phyloP scores from a whole-genome alignment of 2,329 filamentous ascomycete genomes.

The Penicillium nordicum region DNA sequence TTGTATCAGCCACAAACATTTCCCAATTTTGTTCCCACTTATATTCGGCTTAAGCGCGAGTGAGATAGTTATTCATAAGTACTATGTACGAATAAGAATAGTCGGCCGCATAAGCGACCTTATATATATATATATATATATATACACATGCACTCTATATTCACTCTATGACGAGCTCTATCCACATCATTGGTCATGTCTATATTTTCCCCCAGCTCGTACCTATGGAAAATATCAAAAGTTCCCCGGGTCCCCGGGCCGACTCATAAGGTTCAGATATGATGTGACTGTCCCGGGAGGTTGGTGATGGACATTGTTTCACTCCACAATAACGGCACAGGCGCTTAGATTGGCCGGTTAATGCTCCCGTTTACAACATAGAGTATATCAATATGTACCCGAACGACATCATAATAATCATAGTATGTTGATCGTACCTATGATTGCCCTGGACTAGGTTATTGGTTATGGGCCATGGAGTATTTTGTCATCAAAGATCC shows the following conservation, averaged over 20 bases:
- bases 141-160: neutral
- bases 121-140: no score
- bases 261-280: neutral
- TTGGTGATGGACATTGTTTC: neutral
- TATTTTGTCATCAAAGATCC: neutral
- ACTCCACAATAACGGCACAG: neutral
- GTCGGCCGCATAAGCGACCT: no score
- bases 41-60: neutral
- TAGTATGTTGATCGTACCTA: neutral
- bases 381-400: neutral
- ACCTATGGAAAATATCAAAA: neutral
- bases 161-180: neutral
- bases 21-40: neutral
- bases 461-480: neutral
- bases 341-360: neutral
- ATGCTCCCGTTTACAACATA: no score
- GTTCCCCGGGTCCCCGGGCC: neutral
- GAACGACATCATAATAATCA: neutral
- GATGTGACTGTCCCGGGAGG: neutral
- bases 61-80: neutral
- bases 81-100: no score
- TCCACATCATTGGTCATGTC: neutral
- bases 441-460: no score
- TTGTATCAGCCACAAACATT: neutral
- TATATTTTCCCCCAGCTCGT: neutral